Percentiles rank a stretch among this genome's conserved stretches.
phyloP scores from a whole-genome alignment of 176 grass and related monocot species.

The Rhipidocladum racemiflorum region DNA sequence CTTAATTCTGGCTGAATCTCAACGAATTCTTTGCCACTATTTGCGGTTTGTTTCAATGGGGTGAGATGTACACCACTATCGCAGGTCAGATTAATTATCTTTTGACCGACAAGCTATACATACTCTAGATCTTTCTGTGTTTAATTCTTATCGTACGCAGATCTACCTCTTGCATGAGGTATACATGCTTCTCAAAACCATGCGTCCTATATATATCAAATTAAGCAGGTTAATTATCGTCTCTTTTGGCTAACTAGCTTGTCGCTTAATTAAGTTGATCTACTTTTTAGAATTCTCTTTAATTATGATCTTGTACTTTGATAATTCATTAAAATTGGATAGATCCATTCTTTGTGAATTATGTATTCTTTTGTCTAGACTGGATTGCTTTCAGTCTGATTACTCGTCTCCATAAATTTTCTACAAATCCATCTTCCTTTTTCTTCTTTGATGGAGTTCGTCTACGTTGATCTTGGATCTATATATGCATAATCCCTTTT shows the following conservation, averaged over 20 bases:
- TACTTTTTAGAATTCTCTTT: background rate
- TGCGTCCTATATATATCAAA: background rate
- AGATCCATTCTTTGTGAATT: background rate
- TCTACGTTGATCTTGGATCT: background rate
- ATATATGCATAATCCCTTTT: background rate
- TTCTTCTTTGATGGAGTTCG: background rate
- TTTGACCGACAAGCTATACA: background rate
- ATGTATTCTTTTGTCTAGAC: background rate
- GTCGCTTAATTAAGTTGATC: background rate
- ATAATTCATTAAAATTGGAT: background rate
- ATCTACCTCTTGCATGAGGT: background rate
- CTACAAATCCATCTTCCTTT: background rate
- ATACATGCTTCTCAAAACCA: background rate
- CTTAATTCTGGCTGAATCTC: background rate
- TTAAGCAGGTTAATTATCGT: background rate
- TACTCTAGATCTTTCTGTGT: background rate
- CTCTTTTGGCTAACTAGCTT: background rate
- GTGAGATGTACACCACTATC: background rate
- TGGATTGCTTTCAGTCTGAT: background rate
- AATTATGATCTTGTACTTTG: background rate
- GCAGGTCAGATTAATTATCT: background rate
- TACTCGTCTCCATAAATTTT: background rate
- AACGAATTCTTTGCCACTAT: background rate
- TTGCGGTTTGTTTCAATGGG: background rate
- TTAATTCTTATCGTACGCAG: background rate